Evolutionary conservation across 2,329 filamentous ascomycete species (phyloP).

Genomic region (Didymella pinodella): DNA sequence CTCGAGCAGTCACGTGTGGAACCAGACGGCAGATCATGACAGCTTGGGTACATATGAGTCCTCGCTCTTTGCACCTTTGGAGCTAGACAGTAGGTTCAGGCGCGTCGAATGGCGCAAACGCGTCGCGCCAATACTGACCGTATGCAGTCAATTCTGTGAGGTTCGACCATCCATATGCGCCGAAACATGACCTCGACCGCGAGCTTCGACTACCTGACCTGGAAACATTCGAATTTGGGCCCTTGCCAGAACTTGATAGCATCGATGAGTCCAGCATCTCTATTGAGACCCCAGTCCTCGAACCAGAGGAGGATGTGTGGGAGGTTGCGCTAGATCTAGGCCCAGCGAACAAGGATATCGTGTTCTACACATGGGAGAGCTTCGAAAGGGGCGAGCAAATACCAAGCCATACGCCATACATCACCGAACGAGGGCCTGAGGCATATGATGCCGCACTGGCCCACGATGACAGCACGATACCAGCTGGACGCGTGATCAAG

Average conservation of each 20-base stretch:
- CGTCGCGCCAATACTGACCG: conserved; percentile 35
- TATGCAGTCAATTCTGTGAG: conserved; percentile 46
- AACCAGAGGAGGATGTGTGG: conserved; percentile 53
- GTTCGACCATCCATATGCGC: conserved; percentile 53
- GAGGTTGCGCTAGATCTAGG: conserved; percentile 46
- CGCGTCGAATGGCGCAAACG: conserved; percentile 36
- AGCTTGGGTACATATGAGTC: conserved; percentile 33
- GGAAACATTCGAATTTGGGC: conserved; percentile 52
- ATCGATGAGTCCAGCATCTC: conserved; percentile 44
- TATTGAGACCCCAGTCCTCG: conserved; percentile 34
- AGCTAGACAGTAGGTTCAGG: conserved; percentile 47
- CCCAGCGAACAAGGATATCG: conserved; percentile 39
- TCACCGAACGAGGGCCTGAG: conserved; percentile 72
- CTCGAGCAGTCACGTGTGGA: conserved; percentile 68
- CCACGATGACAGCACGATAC: conserved; percentile 53
- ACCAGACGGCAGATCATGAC: conserved; percentile 58
- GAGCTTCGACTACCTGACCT: conserved; percentile 51
- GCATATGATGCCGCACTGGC: conserved; percentile 69
- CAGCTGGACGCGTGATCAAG: conserved; percentile 51
- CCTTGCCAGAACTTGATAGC: conserved; percentile 46
- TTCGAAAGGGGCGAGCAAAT: conserved; percentile 62
- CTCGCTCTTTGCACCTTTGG: conserved; percentile 44
- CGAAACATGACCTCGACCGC: conserved; percentile 43
- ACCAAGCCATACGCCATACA: conserved; percentile 59
- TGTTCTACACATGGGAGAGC: conserved; percentile 72